Conservation (phyloP, 208 protist species). For the Wallacemonas sp. region DNA sequence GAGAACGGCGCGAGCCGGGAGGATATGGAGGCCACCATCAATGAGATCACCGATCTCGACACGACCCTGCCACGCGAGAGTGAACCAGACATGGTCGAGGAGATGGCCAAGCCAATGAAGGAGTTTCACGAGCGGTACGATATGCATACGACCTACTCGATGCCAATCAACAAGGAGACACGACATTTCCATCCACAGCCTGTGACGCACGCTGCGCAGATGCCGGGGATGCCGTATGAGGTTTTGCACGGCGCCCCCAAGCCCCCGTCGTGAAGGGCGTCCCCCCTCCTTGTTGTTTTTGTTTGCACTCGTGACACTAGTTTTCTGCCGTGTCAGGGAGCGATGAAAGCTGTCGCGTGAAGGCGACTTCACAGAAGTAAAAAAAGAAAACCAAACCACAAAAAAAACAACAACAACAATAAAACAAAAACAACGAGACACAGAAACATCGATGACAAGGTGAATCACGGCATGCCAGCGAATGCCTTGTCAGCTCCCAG, state of each 20-base stretch:
- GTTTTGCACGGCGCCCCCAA: not conserved
- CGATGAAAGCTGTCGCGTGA: not conserved
- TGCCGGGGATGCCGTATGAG: not conserved
- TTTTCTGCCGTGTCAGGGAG: too few species aligned
- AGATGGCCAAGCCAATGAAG: constrained; percentile 22
- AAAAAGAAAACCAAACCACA: too few species aligned
- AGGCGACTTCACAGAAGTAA: not conserved
- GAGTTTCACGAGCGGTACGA: constrained; percentile 58
- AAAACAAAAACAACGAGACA: too few species aligned
- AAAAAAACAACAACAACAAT: constrained; percentile 3
- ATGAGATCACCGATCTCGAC: constrained; percentile 61
- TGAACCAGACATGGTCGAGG: constrained; percentile 27
- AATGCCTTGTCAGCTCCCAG: too few species aligned
- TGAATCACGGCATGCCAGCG: too few species aligned
- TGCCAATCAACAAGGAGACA: constrained; percentile 67
- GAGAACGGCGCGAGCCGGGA: constrained; percentile 51
- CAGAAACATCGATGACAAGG: too few species aligned
- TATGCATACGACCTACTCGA: constrained; percentile 57
- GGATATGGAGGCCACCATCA: constrained; percentile 50
- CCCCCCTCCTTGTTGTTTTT: too few species aligned
- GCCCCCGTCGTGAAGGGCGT: not conserved
- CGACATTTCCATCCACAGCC: constrained; percentile 36
- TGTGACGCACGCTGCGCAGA: not conserved
- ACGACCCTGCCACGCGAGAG: constrained; percentile 24
- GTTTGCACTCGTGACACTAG: too few species aligned